These are phyloP conservation scores for Haematococcus lacustris DNA, from an alignment of 139 green algal genomes.

Conservation along the genomic window DNA sequence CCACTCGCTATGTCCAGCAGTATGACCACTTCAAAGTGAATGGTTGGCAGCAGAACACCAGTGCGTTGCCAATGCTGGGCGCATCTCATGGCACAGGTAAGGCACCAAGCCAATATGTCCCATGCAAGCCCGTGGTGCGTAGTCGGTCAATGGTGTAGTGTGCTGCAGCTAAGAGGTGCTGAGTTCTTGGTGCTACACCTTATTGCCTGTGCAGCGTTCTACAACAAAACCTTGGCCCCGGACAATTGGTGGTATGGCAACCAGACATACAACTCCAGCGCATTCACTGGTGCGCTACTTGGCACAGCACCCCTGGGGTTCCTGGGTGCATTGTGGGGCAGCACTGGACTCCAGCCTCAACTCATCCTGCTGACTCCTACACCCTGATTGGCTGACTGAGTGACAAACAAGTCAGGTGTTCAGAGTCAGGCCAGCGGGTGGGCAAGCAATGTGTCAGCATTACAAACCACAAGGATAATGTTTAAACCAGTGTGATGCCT, in stretches of 20 bases:
- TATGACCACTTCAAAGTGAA: slow-evolving; percentile 16
- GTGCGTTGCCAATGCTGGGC: background rate
- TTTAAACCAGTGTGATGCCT: too few species aligned
- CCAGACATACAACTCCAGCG: slow-evolving; percentile 15
- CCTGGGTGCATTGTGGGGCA: too few species aligned
- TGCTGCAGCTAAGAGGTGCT: background rate
- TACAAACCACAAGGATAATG: too few species aligned
- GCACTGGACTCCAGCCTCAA: too few species aligned
- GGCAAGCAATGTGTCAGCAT: too few species aligned
- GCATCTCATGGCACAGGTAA: background rate
- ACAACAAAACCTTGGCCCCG: slow-evolving; percentile 25
- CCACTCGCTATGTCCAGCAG: slow-evolving; percentile 3
- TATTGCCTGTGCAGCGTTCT: slow-evolving; percentile 1
- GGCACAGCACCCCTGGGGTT: too few species aligned
- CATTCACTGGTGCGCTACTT: too few species aligned
- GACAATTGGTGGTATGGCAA: slow-evolving; percentile 16
- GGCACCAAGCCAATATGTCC: background rate
- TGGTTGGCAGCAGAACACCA: background rate
- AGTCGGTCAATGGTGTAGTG: background rate
- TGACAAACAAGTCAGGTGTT: too few species aligned
- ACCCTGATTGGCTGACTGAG: too few species aligned
- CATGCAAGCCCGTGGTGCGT: background rate
- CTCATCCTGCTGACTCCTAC: too few species aligned
- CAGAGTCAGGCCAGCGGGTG: too few species aligned
- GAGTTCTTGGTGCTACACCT: background rate